Base-by-base conservation (phyloP, 805 yeast species). In the Metschnikowia koreensis region DNA sequence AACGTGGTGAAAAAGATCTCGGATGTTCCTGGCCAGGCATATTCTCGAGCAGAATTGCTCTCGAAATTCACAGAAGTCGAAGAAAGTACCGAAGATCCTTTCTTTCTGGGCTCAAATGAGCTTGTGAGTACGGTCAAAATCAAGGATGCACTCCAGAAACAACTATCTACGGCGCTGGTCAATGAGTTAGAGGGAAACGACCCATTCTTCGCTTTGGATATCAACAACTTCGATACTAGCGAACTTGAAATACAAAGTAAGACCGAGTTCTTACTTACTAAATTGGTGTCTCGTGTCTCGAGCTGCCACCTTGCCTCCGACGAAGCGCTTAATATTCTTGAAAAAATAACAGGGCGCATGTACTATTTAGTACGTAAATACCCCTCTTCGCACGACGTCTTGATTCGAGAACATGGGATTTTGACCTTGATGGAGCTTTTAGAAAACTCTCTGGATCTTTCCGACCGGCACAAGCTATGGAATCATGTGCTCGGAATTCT, bases 331-430 rank as follows among this genome's bases (percentile, higher is more conserved):
- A 52, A 61, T 12, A 62, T 73, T 1, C 55, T 74, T 6, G 61
- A 67, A 6, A 71, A 69, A 50, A 60, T 71, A 33, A 69, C 76
- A 1, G 74, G 75, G 1, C 60, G 72, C 43, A 71, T 75, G 62
- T 58, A 69, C 26, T 71, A 71, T 46, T 57, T 74, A 43, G 70
- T 71, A 6, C 67, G 67, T 52, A 74, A 74, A 53, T 71, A 74
- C 53, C 72, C 74, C 7, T 51, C 60, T 8, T 74, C 71, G 69
- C 77, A 73, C 50, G 71, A 68, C 40, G 64, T 63, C 0, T 58
- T 75, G 37, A 64, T 74, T n/a, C 63, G 75, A 49, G 77, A 73
- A 38, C 79, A 75, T 53, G 78, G 78, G 0, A 62, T 74, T 1
- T 57, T 71, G 10, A 64, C 76, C 1, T 56, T 75, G 7, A 59